Base-by-base conservation (phyloP, 257 asterid genomes). In the Nicotiana tabacum region DNA sequence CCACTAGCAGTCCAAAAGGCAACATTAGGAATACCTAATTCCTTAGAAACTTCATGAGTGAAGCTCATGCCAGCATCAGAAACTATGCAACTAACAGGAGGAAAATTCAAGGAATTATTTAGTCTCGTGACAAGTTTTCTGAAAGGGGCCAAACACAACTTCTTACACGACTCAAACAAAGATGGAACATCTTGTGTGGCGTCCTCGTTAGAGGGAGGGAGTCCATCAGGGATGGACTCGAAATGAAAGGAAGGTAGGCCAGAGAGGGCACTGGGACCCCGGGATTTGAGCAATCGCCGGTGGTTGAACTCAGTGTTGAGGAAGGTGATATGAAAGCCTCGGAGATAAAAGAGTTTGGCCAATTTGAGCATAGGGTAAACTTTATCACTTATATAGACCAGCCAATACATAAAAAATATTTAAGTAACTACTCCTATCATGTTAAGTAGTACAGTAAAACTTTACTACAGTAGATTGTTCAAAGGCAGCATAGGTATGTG, bases 251-350 rank as follows among this genome's bases (percentile, higher is more conserved):
- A 37, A 5, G 84, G 61, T 2, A 80, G 67, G 82, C 86, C 69
- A 51, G 3, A 32, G 56, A 83, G 66, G 9, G 78, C 48, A 24
- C 56, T 58, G 60, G 61, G 2, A 4, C 82, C 83, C 16, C 53
- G 27, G 30, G 86, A 83, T 5, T 33, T 79, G n/a, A 83, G 51
- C 9, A 85, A 43, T 13, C 87, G 30, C 3, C 79, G 77, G 32
- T 82, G 86, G 70, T 77, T 83, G 79, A 81, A 86, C 9, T 88
- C 83, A 4, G 90, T 53, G 86, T 84, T 80, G 3, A 85, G 84
- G 27, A 88, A 85, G 66, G 90, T 88, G 18, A 85, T 82, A 27
- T 83, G 80, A 81, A 88, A 88, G 56, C 90, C 89, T 81, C 56
- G 80, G 81, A 33, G 39, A 82, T 88, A 83, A 9, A 88, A 89